Conservation (phyloP, 345 rosid genomes). For the Mallotus nudiflorus region DNA sequence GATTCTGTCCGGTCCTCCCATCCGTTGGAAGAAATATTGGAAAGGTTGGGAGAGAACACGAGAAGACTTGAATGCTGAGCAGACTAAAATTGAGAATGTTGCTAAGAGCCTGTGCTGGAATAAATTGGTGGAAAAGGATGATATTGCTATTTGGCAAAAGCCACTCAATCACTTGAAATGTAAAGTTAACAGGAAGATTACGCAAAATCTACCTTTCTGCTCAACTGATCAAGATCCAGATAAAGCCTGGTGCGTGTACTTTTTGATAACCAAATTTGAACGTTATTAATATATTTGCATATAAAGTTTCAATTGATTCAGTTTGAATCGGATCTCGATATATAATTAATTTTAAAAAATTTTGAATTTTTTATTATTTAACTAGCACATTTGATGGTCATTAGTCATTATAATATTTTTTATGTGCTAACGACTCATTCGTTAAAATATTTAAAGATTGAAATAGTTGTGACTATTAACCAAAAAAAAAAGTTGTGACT, state of each 20-base stretch:
- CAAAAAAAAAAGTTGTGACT: too few species aligned
- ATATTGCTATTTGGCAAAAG: constrained; percentile 55
- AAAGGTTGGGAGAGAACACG: constrained; percentile 41
- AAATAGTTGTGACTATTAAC: too few species aligned
- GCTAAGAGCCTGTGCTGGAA: constrained; percentile 54
- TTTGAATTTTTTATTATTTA: too few species aligned
- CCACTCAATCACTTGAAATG: constrained; percentile 39
- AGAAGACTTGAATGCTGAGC: constrained; percentile 41
- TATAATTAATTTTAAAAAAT: too few species aligned
- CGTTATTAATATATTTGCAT: too few species aligned
- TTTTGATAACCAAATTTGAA: too few species aligned
- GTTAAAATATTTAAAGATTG: too few species aligned
- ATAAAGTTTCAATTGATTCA: too few species aligned
- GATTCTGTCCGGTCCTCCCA: constrained; percentile 63
- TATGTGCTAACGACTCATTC: too few species aligned
- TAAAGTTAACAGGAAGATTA: constrained; percentile 21
- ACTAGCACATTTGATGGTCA: too few species aligned
- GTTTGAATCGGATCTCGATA: too few species aligned
- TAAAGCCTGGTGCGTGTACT: constrained; percentile 38
- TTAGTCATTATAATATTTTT: too few species aligned
- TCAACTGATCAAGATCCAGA: constrained; percentile 31
- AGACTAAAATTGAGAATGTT: constrained; percentile 39
- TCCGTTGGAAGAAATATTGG: constrained; percentile 47
- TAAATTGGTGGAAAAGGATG: constrained; percentile 45
- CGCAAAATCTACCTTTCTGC: constrained; percentile 29